Conservation (phyloP, 306 rosid species). For the Trifolium pratense region DNA sequence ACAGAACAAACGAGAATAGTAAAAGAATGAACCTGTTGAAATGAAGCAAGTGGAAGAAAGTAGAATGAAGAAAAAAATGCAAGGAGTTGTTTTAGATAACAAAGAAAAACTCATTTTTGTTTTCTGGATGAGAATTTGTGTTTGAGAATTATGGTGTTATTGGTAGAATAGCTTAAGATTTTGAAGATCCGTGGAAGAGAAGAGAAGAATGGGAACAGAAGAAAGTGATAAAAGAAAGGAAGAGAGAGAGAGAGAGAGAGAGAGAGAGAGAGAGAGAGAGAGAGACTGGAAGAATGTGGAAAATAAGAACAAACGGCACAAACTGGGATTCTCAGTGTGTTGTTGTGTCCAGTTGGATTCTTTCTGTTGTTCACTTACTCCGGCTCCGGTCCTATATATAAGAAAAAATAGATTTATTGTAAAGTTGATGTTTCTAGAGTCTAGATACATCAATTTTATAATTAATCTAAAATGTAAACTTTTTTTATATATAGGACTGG, state of each 20-base stretch:
- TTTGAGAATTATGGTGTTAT: background rate
- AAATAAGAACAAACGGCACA: no score
- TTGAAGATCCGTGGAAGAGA: slow-evolving; percentile 43
- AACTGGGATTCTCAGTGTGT: no score
- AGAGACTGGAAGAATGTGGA: background rate
- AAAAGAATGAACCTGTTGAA: slow-evolving; percentile 65
- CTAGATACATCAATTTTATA: no score
- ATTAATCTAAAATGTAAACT: no score
- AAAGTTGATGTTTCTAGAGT: no score
- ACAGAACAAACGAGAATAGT: background rate
- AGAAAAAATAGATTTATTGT: no score
- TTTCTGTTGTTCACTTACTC: no score
- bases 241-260: slow-evolving; percentile 24
- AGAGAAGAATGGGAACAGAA: slow-evolving; percentile 38
- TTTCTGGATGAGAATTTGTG: slow-evolving; percentile 7
- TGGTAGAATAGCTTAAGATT: background rate
- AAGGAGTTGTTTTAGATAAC: slow-evolving; percentile 31
- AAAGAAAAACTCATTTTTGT: slow-evolving; percentile 44
- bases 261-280: slow-evolving; percentile 2
- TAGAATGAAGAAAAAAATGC: slow-evolving; percentile 45
- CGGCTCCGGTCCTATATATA: no score
- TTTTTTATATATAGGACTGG: no score
- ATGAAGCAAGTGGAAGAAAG: slow-evolving; percentile 53
- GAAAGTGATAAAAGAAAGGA: slow-evolving; percentile 17
- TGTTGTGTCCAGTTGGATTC: no score